These are phyloP conservation scores for Pharus latifolius DNA, from an alignment of 176 grass and related monocot genomes.

Conservation along the genomic window DNA sequence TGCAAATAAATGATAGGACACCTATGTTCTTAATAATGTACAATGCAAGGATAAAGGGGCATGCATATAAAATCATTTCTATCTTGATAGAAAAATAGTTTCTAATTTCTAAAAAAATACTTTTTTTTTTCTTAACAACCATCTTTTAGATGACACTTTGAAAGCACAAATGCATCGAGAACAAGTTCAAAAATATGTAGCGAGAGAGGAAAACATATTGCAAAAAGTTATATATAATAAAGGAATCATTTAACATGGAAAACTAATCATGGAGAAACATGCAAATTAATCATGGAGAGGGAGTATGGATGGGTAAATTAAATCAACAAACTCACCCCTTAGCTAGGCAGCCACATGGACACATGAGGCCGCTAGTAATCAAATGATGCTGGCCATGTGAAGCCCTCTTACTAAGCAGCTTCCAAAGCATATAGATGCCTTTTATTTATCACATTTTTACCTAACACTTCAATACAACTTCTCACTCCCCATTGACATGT, in stretches of 20 bases:
- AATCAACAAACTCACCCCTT: no score
- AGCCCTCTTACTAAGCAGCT: slow-evolving; percentile 67
- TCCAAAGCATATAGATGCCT: slow-evolving; percentile 24
- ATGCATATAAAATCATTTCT: no score
- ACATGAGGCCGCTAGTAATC: slow-evolving; percentile 26
- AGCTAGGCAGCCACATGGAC: slow-evolving; percentile 49
- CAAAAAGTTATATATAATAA: neutral
- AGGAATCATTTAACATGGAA: slow-evolving; percentile 41
- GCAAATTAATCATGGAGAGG: slow-evolving; percentile 46
- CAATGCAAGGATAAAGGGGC: no score
- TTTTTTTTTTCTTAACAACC: neutral
- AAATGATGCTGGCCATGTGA: slow-evolving; percentile 47
- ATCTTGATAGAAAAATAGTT: no score
- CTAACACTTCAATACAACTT: neutral
- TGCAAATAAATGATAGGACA: no score
- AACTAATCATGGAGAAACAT: slow-evolving; percentile 51
- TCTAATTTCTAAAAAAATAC: no score
- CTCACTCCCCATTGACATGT: neutral
- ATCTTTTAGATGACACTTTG: neutral
- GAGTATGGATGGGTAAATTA: slow-evolving; percentile 18
- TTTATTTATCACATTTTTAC: neutral
- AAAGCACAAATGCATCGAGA: neutral
- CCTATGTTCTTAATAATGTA: no score
- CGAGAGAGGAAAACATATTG: neutral
- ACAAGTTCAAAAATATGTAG: neutral